Percentiles rank a stretch among this genome's conserved stretches.
Evolutionary conservation across 441 rosid species (phyloP).

Genomic region (Populus hybrid): DNA sequence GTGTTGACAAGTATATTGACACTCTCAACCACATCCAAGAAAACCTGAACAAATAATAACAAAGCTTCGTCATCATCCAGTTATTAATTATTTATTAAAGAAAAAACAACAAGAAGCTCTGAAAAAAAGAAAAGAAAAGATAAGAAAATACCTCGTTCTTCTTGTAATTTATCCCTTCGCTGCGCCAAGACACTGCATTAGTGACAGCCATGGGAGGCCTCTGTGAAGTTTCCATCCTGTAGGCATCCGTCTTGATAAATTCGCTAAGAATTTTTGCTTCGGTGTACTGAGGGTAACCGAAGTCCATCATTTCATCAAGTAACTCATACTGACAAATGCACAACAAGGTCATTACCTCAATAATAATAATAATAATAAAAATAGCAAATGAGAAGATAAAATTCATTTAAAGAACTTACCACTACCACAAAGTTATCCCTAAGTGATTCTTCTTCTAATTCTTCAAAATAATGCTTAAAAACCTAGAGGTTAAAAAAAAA

Average conservation of each 20-base stretch:
- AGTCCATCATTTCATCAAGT: slow-evolving; percentile 99
- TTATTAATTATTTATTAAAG: slow-evolving; percentile 2
- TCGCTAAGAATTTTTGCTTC: slow-evolving; percentile 94
- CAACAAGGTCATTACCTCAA: slow-evolving; percentile 5
- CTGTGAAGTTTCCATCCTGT: slow-evolving; percentile 94
- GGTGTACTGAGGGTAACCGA: slow-evolving; percentile 94
- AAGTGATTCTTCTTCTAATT: slow-evolving; percentile 92
- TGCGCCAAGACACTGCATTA: slow-evolving; percentile 97
- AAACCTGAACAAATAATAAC: slow-evolving; percentile 55
- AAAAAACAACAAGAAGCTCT: slow-evolving; percentile 10
- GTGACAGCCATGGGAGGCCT: slow-evolving; percentile 99
- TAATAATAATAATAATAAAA: neutral
- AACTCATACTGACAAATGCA: slow-evolving; percentile 72
- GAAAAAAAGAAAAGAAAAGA: neutral
- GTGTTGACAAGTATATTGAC: slow-evolving; percentile 96
- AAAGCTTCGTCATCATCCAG: slow-evolving; percentile 10
- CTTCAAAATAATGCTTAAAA: slow-evolving; percentile 95
- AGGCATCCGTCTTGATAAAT: slow-evolving; percentile 97
- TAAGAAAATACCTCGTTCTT: slow-evolving; percentile 76
- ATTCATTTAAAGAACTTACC: slow-evolving; percentile 42
- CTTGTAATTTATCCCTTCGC: slow-evolving; percentile 90
- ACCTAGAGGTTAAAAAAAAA: slow-evolving; percentile 42
- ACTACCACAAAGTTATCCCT: slow-evolving; percentile 98
- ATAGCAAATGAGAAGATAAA: slow-evolving; percentile 4
- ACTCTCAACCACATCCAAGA: slow-evolving; percentile 97